These are phyloP conservation scores for Pleurotus ostreatus DNA, from an alignment of 768 basidiomycete species.

Conservation along the genomic window DNA sequence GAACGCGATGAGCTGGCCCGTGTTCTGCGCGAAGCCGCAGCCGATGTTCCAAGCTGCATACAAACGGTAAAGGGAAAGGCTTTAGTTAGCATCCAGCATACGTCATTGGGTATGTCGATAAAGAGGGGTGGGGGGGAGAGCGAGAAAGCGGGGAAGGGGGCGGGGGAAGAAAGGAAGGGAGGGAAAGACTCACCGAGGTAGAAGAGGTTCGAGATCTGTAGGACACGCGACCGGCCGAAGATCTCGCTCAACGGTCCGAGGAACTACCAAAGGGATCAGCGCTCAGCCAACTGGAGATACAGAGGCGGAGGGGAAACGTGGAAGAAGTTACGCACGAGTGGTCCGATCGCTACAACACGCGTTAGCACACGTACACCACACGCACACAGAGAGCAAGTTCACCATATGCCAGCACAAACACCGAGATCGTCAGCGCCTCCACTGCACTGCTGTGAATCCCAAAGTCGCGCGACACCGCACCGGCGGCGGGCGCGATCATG, in stretches of 20 bases:
- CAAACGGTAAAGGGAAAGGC: too few species aligned
- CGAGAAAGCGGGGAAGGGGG: too few species aligned
- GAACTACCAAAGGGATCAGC: constrained; percentile 20
- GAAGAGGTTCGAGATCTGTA: constrained; percentile 63
- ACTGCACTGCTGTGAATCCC: constrained; percentile 46
- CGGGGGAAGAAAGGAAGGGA: too few species aligned
- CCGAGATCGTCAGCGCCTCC: constrained; percentile 25
- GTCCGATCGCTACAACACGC: constrained; percentile 58
- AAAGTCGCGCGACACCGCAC: constrained; percentile 48
- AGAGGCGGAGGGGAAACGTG: too few species aligned
- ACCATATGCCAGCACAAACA: constrained; percentile 55
- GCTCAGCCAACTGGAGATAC: too few species aligned
- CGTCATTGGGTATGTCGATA: not conserved
- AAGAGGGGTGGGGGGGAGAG: too few species aligned
- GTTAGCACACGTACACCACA: too few species aligned
- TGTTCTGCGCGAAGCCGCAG: constrained; percentile 60
- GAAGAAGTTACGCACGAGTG: constrained; percentile 31
- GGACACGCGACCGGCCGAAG: constrained; percentile 58
- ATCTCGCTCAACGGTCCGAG: constrained; percentile 69
- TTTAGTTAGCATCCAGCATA: not conserved
- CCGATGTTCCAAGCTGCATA: constrained; percentile 52
- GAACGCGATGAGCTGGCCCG: constrained; percentile 58
- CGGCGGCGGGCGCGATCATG: constrained; percentile 66
- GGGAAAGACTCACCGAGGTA: constrained; percentile 47
- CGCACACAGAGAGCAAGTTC: too few species aligned